A percentile compares a stretch with the other conserved stretches of the same genome.
phyloP scores from a whole-genome alignment of 352 stramenopile species.

The Blastocystis sp. region DNA sequence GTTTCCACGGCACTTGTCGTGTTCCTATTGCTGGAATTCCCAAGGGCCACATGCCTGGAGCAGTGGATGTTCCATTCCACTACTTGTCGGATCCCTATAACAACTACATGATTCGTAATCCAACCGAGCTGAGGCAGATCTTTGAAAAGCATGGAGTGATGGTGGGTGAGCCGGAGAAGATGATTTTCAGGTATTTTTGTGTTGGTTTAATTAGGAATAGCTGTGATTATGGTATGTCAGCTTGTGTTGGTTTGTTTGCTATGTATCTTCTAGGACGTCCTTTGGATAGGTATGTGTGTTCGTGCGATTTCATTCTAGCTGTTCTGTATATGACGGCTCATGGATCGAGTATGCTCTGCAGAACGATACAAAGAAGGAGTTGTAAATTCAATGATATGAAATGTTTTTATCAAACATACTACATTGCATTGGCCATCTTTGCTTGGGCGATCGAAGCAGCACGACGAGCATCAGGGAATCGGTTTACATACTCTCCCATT shows the following conservation, averaged over 20 bases:
- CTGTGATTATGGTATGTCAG: conserved; percentile 58
- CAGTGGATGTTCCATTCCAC: conserved; percentile 46
- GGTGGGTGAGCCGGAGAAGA: conserved; percentile 30
- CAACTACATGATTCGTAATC: conserved; percentile 56
- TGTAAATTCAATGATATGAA: not conserved
- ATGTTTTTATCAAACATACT: conserved; percentile 36
- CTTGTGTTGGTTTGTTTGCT: conserved; percentile 50
- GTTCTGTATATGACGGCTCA: conserved; percentile 44
- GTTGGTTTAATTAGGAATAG: not conserved
- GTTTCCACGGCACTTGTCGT: conserved; percentile 33
- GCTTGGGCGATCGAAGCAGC: conserved; percentile 24
- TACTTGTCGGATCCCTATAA: conserved; percentile 49
- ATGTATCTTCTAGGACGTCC: conserved; percentile 21
- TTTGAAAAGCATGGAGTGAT: conserved; percentile 60
- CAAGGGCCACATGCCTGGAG: conserved; percentile 44
- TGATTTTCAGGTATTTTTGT: conserved; percentile 9
- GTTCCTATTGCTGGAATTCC: conserved; percentile 22
- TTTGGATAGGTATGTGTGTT: not conserved
- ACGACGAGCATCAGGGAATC: conserved; percentile 36
- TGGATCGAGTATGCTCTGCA: conserved; percentile 51
- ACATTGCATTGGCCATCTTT: conserved; percentile 40
- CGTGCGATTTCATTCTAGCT: not conserved
- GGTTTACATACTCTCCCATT: conserved; percentile 44
- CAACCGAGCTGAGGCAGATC: conserved; percentile 6
- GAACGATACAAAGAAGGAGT: not conserved